These are phyloP conservation scores for Phytophthora macrochlamydospora DNA, from an alignment of 352 stramenopile species.

Conservation along the genomic window DNA sequence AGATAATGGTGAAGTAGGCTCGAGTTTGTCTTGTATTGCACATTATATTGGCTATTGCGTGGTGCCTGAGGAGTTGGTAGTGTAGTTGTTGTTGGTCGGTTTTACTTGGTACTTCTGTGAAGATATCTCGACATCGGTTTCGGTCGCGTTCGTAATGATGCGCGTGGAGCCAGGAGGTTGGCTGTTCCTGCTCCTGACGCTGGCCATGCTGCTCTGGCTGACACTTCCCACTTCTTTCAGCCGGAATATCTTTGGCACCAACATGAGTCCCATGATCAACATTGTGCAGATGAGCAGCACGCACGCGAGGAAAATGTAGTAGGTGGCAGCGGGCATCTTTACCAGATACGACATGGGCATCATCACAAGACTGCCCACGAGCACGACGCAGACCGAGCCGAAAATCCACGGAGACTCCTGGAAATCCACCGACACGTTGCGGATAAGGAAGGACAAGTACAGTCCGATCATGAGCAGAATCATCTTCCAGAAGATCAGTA, in stretches of 20 bases:
- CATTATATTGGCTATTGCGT: no score
- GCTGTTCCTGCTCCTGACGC: conserved; percentile 5
- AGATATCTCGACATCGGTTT: not conserved
- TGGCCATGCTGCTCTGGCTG: not conserved
- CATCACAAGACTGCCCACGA: conserved; percentile 53
- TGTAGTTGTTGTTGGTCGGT: conserved; percentile 3
- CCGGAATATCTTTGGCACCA: conserved; percentile 46
- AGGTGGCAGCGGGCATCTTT: conserved; percentile 36
- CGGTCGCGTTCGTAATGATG: not conserved
- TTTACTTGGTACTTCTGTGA: conserved; percentile 15
- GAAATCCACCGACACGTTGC: conserved; percentile 68
- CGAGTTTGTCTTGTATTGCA: no score
- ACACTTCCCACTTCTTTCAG: conserved; percentile 23
- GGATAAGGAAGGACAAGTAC: conserved; percentile 65
- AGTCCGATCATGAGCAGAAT: conserved; percentile 49
- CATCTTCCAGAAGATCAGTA: conserved; percentile 66
- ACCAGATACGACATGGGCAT: conserved; percentile 60
- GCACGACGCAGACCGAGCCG: conserved; percentile 47
- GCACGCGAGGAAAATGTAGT: conserved; percentile 41
- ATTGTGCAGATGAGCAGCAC: conserved; percentile 39
- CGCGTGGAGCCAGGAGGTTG: not conserved
- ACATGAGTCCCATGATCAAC: conserved; percentile 49
- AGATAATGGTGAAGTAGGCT: no score
- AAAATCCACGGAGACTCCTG: conserved; percentile 77
- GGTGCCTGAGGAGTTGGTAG: not conserved